A percentile compares a stretch with the other conserved stretches of the same genome.
phyloP scores from a whole-genome alignment of 2,329 filamentous ascomycete species.

The Trichoderma lentiforme region DNA sequence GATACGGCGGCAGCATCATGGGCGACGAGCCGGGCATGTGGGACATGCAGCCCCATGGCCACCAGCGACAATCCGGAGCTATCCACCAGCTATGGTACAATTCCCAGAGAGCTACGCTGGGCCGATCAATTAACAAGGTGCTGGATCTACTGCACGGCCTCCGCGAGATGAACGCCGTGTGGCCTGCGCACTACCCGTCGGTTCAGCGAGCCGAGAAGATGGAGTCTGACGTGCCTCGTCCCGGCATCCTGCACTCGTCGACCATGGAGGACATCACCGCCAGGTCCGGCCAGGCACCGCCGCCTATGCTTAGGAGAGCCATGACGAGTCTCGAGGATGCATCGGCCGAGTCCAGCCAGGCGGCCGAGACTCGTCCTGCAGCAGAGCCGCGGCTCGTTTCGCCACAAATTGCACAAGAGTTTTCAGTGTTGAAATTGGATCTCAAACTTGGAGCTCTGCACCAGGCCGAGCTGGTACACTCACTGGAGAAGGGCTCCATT shows the following conservation, averaged over 20 bases:
- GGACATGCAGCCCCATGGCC: conserved; percentile 43
- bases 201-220: conserved; percentile 60
- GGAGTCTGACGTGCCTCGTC: conserved; percentile 51
- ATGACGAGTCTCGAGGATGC: conserved; percentile 53
- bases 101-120: conserved; percentile 82
- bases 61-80: conserved; percentile 65
- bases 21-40: conserved; percentile 51
- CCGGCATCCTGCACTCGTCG: conserved; percentile 62
- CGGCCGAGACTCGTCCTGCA: conserved; percentile 57
- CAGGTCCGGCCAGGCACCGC: conserved; percentile 40
- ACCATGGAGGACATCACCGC: conserved; percentile 48
- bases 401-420: conserved; percentile 90
- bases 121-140: conserved; percentile 79
- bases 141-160: conserved; percentile 79
- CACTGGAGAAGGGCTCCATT: conserved; percentile 86
- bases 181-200: conserved; percentile 94
- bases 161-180: conserved; percentile 83
- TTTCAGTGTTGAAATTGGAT: conserved; percentile 92
- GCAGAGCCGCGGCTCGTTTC: conserved; percentile 81
- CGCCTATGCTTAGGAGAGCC: conserved; percentile 60
- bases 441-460: conserved; percentile 83
- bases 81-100: conserved; percentile 95
- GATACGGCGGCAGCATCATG: conserved; percentile 78
- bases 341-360: conserved; percentile 68
- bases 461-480: conserved; percentile 89